Base-by-base conservation (phyloP, 257 asterid genomes). In the Fraxinus excelsior region DNA sequence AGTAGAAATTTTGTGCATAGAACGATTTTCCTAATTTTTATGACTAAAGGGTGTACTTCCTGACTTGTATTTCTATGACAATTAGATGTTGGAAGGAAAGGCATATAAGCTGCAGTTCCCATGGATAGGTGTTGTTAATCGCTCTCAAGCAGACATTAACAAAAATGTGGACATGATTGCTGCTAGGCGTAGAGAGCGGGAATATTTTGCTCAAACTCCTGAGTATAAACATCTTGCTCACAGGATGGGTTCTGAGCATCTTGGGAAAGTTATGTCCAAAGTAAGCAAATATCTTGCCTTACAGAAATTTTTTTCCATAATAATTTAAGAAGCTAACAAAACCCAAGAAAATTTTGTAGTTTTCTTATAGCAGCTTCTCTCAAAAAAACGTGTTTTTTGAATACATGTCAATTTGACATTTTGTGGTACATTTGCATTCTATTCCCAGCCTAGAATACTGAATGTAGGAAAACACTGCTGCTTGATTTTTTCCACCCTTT, bases 81-180 rank as follows among this genome's bases (percentile, higher is more conserved):
- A 77, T 74, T 82, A 95, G 99, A 95, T 95, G 14, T 80, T 95
- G 94, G 98, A 95, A 89, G 98, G 99, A 81, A 88, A 80, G 84
- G 81, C 97, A 31, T 95, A 88, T 74, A 91, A 86, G 87, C 91
- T 96, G 82, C 99, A 93, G 88, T 93, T 88, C 86, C 99, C 97
- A 11, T 93, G 99, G 98, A 93, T 95, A 34, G 99, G 99, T 83
- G 98, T 95, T 56, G 98, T 95, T 69, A 95, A 95, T 80, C 96
- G 99, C 67, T 95, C 98, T 76, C 99, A 95, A 86, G 90, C 88
- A 75, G 99, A 95, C 85, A 95, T 95, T 65, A 95, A 95, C 83
- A 95, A 95, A 82, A 93, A 90, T 69, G 97, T 91, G 21, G 99
- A 93, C 86, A 96, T 96, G 99, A 90, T 96, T 75, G 97, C 97